Percentiles rank a stretch among this genome's conserved stretches.
Conservation (phyloP, 306 rosid genomes). For the Rubus idaeus region DNA sequence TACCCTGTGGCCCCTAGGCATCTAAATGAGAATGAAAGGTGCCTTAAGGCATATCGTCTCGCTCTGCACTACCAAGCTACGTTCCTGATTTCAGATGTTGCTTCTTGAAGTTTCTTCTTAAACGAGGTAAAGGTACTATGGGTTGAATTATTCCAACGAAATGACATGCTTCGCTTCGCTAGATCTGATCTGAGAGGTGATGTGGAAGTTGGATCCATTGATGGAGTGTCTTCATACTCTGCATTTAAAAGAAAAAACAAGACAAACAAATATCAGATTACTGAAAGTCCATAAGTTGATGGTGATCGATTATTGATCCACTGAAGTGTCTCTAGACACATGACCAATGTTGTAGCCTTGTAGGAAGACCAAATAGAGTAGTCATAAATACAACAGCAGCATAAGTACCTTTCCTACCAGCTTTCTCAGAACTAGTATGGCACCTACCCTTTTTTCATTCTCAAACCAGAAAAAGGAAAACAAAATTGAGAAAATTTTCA, state of each 20-base stretch:
- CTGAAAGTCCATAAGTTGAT: neutral
- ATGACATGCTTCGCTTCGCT: conserved; percentile 33
- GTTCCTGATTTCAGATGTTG: conserved; percentile 36
- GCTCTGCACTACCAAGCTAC: conserved; percentile 22
- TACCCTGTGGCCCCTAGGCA: neutral
- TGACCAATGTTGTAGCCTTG: neutral
- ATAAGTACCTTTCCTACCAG: neutral
- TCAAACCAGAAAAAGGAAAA: neutral
- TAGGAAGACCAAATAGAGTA: neutral
- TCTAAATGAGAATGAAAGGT: neutral
- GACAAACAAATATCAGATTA: neutral
- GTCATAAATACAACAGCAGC: neutral
- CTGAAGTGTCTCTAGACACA: neutral
- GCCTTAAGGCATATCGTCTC: neutral
- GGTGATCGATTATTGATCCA: neutral
- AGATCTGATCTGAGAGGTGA: conserved; percentile 32
- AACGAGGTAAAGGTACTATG: conserved; percentile 32
- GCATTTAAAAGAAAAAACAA: neutral
- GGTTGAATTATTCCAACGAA: conserved; percentile 27
- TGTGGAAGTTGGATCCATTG: conserved; percentile 24
- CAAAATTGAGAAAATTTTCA: neutral
- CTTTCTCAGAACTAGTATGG: neutral
- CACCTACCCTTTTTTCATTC: neutral
- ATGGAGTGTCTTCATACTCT: conserved; percentile 48
- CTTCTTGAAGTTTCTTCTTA: conserved; percentile 46